A percentile compares a stretch with the other conserved stretches of the same genome.
phyloP scores from a whole-genome alignment of 345 rosid genomes.

The Mercurialis annua region DNA sequence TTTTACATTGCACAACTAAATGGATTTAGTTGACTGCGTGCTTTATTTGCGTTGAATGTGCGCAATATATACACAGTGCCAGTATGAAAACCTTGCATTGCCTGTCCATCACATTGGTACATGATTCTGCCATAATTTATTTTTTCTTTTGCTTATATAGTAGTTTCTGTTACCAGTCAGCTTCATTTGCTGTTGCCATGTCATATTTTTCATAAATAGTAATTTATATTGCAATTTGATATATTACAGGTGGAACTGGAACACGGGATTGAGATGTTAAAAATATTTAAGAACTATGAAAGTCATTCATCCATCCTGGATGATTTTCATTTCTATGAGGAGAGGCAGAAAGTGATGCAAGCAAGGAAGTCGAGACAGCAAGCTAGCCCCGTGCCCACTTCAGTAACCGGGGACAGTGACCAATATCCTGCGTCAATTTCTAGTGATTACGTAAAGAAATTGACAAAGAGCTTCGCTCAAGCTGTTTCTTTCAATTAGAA shows the following conservation, averaged over 20 bases:
- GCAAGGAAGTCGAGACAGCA: constrained; percentile 59
- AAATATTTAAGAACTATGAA: constrained; percentile 49
- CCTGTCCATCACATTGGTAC: not conserved
- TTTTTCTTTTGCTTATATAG: not conserved
- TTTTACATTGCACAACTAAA: not conserved
- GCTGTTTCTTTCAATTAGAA: constrained; percentile 41
- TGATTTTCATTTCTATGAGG: constrained; percentile 75
- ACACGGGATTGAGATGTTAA: constrained; percentile 67
- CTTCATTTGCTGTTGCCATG: not conserved
- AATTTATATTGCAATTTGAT: not conserved
- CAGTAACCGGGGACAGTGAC: constrained; percentile 22
- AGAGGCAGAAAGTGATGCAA: constrained; percentile 64
- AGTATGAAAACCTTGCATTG: not conserved
- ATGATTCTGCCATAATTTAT: not conserved
- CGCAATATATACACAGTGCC: not conserved
- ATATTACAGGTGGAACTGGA: constrained; percentile 55
- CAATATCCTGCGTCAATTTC: constrained; percentile 27
- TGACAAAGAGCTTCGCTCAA: constrained; percentile 59
- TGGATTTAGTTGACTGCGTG: not conserved
- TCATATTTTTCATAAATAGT: not conserved
- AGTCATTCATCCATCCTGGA: constrained; percentile 62
- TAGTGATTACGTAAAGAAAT: constrained; percentile 35
- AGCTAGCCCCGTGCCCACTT: constrained; percentile 21
- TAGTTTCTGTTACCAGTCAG: not conserved
- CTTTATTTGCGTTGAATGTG: not conserved